Conservation (phyloP, 768 basidiomycete species). For the Pleurotus ostreatus region DNA sequence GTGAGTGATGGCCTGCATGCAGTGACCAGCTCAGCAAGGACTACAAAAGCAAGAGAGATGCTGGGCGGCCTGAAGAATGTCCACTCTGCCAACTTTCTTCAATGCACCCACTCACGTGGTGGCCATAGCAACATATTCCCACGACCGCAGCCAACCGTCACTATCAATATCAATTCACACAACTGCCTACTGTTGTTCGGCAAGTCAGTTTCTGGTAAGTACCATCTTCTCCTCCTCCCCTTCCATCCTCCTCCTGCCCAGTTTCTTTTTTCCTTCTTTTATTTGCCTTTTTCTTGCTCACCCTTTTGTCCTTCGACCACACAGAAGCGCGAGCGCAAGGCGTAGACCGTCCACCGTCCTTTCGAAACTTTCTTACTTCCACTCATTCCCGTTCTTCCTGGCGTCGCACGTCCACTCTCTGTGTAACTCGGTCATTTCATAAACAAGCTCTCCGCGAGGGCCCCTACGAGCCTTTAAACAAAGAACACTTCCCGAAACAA, state of each 20-base stretch:
- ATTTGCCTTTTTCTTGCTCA: conserved; percentile 21
- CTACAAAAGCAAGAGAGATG: conserved; percentile 1
- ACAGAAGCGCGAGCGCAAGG: conserved; percentile 48
- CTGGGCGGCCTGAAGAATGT: not conserved
- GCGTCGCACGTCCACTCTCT: conserved; percentile 39
- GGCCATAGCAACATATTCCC: conserved; percentile 7
- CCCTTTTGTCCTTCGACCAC: conserved; percentile 17
- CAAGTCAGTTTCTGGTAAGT: conserved; percentile 6
- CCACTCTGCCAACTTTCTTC: not conserved
- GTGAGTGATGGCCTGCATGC: not conserved
- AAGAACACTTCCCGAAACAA: conserved; percentile 15
- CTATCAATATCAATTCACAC: conserved; percentile 8
- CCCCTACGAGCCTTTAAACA: conserved; percentile 13
- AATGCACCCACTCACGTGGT: not conserved
- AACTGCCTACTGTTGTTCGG: not conserved
- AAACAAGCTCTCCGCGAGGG: conserved; percentile 50
- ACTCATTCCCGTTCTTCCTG: conserved; percentile 23
- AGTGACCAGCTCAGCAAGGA: conserved; percentile 6
- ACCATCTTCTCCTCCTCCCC: not conserved
- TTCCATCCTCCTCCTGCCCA: conserved; percentile 19
- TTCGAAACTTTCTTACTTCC: conserved; percentile 33
- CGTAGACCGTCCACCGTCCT: conserved; percentile 61
- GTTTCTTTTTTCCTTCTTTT: conserved; percentile 24
- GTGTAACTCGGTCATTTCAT: conserved; percentile 27
- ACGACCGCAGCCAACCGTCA: conserved; percentile 2